Percentiles rank a stretch among this genome's conserved stretches.
phyloP scores from a whole-genome alignment of 441 rosid species.

The Kokia cookei region DNA sequence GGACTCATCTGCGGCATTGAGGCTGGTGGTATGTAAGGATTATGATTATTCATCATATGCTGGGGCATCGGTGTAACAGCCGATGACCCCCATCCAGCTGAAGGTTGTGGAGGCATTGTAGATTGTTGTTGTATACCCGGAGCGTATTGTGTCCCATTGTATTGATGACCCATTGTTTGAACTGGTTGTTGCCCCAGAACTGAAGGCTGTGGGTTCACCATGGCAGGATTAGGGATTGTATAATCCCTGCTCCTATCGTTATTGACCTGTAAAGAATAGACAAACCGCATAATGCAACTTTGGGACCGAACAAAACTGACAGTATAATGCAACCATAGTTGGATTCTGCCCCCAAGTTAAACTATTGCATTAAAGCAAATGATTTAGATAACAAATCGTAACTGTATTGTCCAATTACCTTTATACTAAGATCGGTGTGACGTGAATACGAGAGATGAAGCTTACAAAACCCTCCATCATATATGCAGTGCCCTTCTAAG shows the following conservation, averaged over 20 bases:
- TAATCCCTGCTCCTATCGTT: constrained; percentile 94
- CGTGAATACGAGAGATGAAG: constrained; percentile 96
- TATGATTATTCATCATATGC: constrained; percentile 42
- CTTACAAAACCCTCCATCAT: constrained; percentile 97
- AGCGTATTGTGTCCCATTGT: constrained; percentile 39
- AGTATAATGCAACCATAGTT: neutral
- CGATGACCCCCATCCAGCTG: constrained; percentile 57
- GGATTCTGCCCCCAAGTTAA: neutral
- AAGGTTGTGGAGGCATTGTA: constrained; percentile 33
- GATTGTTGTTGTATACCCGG: constrained; percentile 25
- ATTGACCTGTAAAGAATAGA: constrained; percentile 51
- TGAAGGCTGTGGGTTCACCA: constrained; percentile 60
- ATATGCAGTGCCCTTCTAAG: constrained; percentile 97
- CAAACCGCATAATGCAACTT: neutral
- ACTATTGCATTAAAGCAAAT: neutral
- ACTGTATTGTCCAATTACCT: constrained; percentile 34
- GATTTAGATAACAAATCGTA: neutral
- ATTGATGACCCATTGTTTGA: constrained; percentile 36
- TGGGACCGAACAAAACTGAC: neutral
- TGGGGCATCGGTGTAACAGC: constrained; percentile 37
- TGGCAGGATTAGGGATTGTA: constrained; percentile 51
- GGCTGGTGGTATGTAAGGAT: constrained; percentile 53
- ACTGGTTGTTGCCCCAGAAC: constrained; percentile 64
- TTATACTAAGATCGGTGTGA: constrained; percentile 92
- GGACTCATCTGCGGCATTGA: constrained; percentile 41